Conservation (phyloP, 2,329 filamentous ascomycete species). For the Diaporthe vexans region DNA sequence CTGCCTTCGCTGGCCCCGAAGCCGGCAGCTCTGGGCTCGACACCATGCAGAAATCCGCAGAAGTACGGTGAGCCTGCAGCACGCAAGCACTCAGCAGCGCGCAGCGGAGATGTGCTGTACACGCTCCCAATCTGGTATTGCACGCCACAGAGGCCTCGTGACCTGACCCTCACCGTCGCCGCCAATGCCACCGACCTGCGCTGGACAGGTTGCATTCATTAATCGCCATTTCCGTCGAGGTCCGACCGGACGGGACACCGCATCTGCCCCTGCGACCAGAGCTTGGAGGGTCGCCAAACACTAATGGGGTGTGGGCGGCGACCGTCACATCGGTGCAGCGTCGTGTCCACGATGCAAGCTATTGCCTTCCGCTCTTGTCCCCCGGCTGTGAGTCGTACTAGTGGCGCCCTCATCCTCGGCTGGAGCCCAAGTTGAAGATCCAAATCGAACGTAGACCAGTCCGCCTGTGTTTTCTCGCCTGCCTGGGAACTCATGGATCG, state of each 20-base stretch:
- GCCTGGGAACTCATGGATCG: slow-evolving; percentile 5
- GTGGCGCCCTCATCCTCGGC: slow-evolving; percentile 9
- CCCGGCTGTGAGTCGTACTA: slow-evolving; percentile 25
- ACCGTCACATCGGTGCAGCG: slow-evolving; percentile 30
- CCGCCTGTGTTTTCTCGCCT: slow-evolving; percentile 14
- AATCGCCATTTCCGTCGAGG: slow-evolving; percentile 2
- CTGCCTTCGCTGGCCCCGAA: slow-evolving; percentile 31
- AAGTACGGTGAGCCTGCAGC: slow-evolving; percentile 40
- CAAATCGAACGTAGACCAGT: slow-evolving; percentile 27
- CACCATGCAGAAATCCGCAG: slow-evolving; percentile 39
- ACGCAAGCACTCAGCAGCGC: slow-evolving; percentile 23
- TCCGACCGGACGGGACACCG: slow-evolving; percentile 23
- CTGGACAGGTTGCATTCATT: slow-evolving; percentile 10
- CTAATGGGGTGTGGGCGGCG: slow-evolving; percentile 19
- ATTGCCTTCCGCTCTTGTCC: slow-evolving; percentile 34
- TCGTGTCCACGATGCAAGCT: slow-evolving; percentile 15
- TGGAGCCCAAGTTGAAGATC: slow-evolving; percentile 9
- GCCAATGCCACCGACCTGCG: slow-evolving; percentile 19
- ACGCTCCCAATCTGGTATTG: slow-evolving; percentile 22
- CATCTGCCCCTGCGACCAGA: slow-evolving; percentile 23
- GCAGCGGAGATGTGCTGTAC: slow-evolving; percentile 20
- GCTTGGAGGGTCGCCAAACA: background rate
- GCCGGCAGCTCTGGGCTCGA: slow-evolving; percentile 25
- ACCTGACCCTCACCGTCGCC: slow-evolving; percentile 24
- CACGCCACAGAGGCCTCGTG: slow-evolving; percentile 26